phyloP scores from a whole-genome alignment of 31 red algal genomes.

The Odonthalia washingtoniensis region DNA sequence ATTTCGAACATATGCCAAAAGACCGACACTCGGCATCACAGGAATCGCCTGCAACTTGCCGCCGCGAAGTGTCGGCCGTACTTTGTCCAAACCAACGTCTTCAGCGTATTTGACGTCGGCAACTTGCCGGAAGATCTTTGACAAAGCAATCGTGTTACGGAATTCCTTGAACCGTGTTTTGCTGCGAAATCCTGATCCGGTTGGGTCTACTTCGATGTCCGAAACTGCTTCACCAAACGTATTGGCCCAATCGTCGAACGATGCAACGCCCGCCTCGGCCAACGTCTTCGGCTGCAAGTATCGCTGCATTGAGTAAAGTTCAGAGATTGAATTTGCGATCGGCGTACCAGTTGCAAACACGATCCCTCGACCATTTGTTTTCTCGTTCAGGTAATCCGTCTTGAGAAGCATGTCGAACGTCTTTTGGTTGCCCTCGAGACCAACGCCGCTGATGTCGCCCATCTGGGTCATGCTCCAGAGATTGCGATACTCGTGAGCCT shows the following conservation, averaged over 20 bases:
- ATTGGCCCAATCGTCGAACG: constrained; percentile 9
- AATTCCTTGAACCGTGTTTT: constrained; percentile 3
- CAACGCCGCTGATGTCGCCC: constrained; percentile 2
- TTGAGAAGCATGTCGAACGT: constrained; percentile 8
- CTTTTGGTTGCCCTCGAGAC: background rate
- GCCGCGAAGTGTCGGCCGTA: no score
- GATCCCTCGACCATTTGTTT: constrained; percentile 1
- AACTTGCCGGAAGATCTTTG: no score
- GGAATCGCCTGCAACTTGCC: no score
- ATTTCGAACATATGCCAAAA: no score
- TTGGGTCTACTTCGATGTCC: background rate
- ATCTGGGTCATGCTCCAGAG: constrained; percentile 1
- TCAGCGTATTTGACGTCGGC: no score
- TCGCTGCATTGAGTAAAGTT: constrained; percentile 6
- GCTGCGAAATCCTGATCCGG: background rate
- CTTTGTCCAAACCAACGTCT: no score
- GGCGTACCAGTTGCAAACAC: constrained; percentile 16
- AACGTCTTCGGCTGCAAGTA: background rate
- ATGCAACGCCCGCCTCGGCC: constrained; percentile 1
- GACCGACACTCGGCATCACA: no score
- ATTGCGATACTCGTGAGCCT: constrained; percentile 6
- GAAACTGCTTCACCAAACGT: background rate
- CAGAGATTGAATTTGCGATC: constrained; percentile 2
- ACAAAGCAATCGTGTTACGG: background rate
- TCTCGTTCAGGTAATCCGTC: constrained; percentile 2